A percentile compares a stretch with the other conserved stretches of the same genome.
Evolutionary conservation across 768 basidiomycete species (phyloP).

Genomic region (Pulveroboletus sp.): DNA sequence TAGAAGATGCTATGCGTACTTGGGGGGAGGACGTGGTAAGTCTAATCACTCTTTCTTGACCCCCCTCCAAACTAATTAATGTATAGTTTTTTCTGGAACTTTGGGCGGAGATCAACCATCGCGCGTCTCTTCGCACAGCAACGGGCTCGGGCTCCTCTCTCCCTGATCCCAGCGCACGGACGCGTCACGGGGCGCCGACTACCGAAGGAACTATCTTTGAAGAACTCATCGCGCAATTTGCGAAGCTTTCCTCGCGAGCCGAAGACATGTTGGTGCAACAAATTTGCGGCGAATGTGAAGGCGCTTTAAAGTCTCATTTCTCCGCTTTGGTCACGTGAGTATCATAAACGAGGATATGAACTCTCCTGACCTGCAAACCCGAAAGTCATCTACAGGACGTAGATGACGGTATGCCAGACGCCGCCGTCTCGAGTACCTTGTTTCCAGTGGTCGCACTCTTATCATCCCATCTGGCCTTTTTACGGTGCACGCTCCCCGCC

Average conservation of each 20-base stretch:
- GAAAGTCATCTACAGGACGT: slow-evolving; percentile 12
- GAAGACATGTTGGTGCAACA: slow-evolving; percentile 88
- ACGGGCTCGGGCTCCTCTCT: slow-evolving; percentile 48
- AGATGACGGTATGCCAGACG: slow-evolving; percentile 24
- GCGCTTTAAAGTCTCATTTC: slow-evolving; percentile 69
- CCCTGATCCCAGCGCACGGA: slow-evolving; percentile 38
- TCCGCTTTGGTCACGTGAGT: slow-evolving; percentile 45
- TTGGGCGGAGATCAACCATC: slow-evolving; percentile 72
- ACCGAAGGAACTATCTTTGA: slow-evolving; percentile 76
- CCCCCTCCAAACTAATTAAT: slow-evolving; percentile 1
- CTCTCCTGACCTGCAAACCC: slow-evolving; percentile 1
- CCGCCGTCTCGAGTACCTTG: slow-evolving; percentile 65
- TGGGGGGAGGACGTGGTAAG: slow-evolving; percentile 93
- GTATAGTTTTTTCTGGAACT: slow-evolving; percentile 88
- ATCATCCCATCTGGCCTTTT: slow-evolving; percentile 70
- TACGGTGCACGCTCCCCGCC: slow-evolving; percentile 61
- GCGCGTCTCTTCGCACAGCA: slow-evolving; percentile 52
- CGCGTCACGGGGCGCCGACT: slow-evolving; percentile 25
- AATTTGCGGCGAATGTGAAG: slow-evolving; percentile 78
- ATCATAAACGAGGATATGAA: not conserved
- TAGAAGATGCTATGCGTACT: slow-evolving; percentile 60
- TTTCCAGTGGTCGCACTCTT: slow-evolving; percentile 73
- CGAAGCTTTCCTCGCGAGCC: slow-evolving; percentile 56
- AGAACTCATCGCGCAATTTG: slow-evolving; percentile 63
- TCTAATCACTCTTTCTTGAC: slow-evolving; percentile 2